Base-by-base conservation (phyloP, 73 alveolate species). In the Blepharisma japonicum region DNA sequence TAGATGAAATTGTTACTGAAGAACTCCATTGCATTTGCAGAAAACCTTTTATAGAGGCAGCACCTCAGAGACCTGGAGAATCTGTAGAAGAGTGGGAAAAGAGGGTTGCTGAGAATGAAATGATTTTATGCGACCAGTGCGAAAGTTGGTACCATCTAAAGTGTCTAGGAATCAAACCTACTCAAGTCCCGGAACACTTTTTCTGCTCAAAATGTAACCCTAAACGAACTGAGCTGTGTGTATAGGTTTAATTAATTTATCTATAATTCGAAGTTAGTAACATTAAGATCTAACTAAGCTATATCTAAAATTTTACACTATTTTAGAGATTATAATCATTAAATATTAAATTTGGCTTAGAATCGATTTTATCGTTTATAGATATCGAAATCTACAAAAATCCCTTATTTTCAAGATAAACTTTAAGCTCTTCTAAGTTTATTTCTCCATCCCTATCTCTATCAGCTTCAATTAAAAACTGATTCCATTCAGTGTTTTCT, bases 71-170 rank as follows among this genome's bases (percentile, higher is more conserved):
- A 20, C 77, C 80, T 45, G 66, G 27, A 45, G 11, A 20, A 20
- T 9, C 80, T 1, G 32, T 14, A 45, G 80, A 70, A 5, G 71
- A 45, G 4, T 45, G 56, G 56, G 80, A 70, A 70, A 45, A 70
- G 5, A 45, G n/a, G 27, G 27, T 45, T 45, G n/a, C 55, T 7
- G 80, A 47, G 14, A 70, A 70, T 45, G 66, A 39, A 70, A 70
- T 70, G 80, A 70, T 70, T n/a, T 48, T 14, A 5, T 70, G 80
- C 61, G n/a, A 72, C 25, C n/a, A 70, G n/a, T 70, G 80, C 46
- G 66, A 70, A 45, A 47, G 27, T 9, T 70, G 80, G 80, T 70
- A 14, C 5, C 80, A 70, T 70, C 5, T 70, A 9, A 70, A 70
- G 27, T 70, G 80, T 47, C 42, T 32, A 32, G 42, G 42, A 32